Base-by-base conservation (phyloP, 495 filamentous ascomycete genomes). In the Penicillium roqueforti region DNA sequence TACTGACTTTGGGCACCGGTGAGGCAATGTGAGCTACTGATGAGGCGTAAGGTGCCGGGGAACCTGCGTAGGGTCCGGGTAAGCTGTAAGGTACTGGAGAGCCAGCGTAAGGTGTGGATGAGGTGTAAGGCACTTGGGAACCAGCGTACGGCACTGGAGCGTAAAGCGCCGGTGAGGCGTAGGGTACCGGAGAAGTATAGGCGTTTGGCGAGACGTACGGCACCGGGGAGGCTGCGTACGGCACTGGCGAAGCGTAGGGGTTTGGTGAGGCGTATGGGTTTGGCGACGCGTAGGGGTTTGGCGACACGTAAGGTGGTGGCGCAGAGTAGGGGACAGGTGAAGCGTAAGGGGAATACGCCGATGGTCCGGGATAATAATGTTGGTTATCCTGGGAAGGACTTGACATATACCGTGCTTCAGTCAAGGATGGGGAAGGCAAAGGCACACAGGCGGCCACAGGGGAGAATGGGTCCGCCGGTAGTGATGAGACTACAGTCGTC, bases 1-100 rank as follows among this genome's bases (percentile, higher is more conserved):
- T 75, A 65, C 65, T 72, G 42, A 68, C 56, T 61, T 73, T 74
- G 32, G 71, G 67, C 5, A 69, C 45, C 4, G 71, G 69, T 3
- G 69, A 71, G 38, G 61, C 62, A 19, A 29, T 44, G 53, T 68
- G 64, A 37, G 63, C 67, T 42, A 49, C 26, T 22, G 58, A 46
- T 5, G 54, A 51, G 7, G 50, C 50, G 57, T 65, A 60, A 10
- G 56, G 43, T 34, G 60, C 48, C n/a, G 47, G 49, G 3, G 26
- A 23, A 18, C 49, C 49, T 11, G 49, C 28, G 49, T 52, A 52
- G 8, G 49, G 23, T 23, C 50, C 41, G 56, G 68, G 22, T 66
- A 68, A 43, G 47, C 45, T 44, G 8, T 44, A 44, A 28, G 32
- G 34, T 22, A 50, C 47, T 6, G 47, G 39, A 26, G 50, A 52